Evolutionary conservation across 139 green algal species (phyloP).

Genomic region (Volvox africanus): DNA sequence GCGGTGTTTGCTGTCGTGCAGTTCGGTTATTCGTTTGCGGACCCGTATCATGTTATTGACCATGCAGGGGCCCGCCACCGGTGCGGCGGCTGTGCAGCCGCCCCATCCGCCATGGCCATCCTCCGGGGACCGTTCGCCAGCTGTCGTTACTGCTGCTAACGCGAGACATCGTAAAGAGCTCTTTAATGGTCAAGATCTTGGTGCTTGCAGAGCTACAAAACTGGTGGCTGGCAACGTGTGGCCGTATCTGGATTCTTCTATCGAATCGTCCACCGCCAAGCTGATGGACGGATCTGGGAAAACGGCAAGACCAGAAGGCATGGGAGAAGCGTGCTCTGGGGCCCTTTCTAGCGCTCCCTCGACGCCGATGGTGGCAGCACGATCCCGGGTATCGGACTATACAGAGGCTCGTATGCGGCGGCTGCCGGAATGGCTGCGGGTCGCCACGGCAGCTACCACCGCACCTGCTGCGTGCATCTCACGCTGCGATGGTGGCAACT

Average conservation of each 20-base stretch:
- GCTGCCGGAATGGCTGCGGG: conserved; percentile 18
- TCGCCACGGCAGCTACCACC: background rate
- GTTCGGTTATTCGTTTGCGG: background rate
- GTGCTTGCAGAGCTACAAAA: too few species aligned
- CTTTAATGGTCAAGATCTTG: background rate
- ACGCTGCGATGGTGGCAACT: background rate
- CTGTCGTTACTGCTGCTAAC: background rate
- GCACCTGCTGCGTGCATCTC: background rate
- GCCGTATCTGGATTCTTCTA: background rate
- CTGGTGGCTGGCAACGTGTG: background rate
- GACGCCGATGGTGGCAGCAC: background rate
- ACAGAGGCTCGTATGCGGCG: background rate
- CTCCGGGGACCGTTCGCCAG: background rate
- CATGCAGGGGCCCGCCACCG: background rate
- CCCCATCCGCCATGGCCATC: background rate
- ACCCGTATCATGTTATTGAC: conserved; percentile 10
- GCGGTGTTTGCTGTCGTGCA: background rate
- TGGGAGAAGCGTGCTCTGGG: too few species aligned
- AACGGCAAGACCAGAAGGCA: too few species aligned
- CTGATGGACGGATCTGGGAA: too few species aligned
- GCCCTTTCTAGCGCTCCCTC: background rate
- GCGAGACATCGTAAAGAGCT: background rate
- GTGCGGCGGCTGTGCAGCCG: background rate
- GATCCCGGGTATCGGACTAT: background rate
- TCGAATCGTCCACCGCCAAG: too few species aligned